Percentiles rank a stretch among this genome's conserved stretches.
phyloP scores from a whole-genome alignment of 1,139 yeast genomes.

The Candida neerlandica region DNA sequence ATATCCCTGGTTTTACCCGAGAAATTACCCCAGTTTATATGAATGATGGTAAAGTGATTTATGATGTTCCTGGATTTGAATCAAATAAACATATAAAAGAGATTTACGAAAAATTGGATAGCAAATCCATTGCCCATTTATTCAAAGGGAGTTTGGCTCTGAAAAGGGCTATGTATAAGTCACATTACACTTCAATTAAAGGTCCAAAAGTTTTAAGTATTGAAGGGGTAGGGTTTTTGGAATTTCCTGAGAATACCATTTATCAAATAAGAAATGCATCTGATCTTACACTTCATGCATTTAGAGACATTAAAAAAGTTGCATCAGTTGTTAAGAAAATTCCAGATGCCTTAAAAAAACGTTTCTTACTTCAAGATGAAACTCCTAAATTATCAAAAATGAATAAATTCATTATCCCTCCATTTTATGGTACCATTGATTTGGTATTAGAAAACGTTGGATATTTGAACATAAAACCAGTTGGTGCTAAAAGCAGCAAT shows the following conservation, averaged over 20 bases:
- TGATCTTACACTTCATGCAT: conserved; percentile 29
- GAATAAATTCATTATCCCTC: conserved; percentile 51
- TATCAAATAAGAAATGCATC: conserved; percentile 45
- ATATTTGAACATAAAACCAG: conserved; percentile 61
- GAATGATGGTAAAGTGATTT: conserved; percentile 30
- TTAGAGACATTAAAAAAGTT: conserved; percentile 33
- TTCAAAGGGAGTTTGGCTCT: conserved; percentile 40
- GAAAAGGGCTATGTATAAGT: conserved; percentile 36
- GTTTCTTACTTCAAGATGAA: conserved; percentile 34
- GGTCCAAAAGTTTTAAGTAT: conserved; percentile 51
- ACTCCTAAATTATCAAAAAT: neutral
- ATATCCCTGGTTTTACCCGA: conserved; percentile 61
- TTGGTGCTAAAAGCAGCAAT: conserved; percentile 47
- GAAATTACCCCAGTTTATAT: conserved; percentile 40
- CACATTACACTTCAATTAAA: conserved; percentile 41
- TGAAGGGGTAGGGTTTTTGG: conserved; percentile 63
- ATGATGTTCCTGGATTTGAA: conserved; percentile 63
- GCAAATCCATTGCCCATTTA: conserved; percentile 34
- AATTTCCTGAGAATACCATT: conserved; percentile 42
- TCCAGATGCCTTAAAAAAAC: conserved; percentile 24
- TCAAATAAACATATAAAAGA: conserved; percentile 24
- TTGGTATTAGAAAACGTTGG: conserved; percentile 73
- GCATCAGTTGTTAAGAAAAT: conserved; percentile 19
- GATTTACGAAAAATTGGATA: conserved; percentile 30
- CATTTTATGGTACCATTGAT: conserved; percentile 69